Conservation (phyloP, 352 stramenopile species). For the Blastocystis sp. region DNA sequence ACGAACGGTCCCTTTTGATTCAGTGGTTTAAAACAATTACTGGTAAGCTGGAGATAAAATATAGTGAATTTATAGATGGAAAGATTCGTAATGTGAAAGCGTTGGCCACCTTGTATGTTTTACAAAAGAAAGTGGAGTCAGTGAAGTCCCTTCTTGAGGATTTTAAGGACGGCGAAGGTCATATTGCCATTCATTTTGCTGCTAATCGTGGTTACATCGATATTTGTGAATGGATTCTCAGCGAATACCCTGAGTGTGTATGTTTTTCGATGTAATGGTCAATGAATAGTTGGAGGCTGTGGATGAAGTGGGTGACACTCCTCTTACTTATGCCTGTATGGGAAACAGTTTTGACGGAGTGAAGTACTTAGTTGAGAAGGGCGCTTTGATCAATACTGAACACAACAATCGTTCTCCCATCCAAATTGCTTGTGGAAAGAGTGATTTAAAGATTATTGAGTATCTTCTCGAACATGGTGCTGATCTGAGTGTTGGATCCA, state of each 20-base stretch:
- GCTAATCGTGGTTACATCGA: conserved; percentile 56
- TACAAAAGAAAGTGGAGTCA: conserved; percentile 37
- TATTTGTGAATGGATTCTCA: conserved; percentile 55
- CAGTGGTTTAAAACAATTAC: conserved; percentile 62
- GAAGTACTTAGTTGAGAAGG: conserved; percentile 59
- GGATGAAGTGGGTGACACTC: conserved; percentile 64
- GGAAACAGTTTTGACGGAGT: conserved; percentile 25
- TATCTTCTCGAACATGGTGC: conserved; percentile 33
- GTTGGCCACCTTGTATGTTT: conserved; percentile 44
- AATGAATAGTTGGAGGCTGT: conserved; percentile 28
- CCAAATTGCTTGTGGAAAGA: conserved; percentile 63
- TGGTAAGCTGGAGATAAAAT: neutral
- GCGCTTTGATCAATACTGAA: conserved; percentile 23
- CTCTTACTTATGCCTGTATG: conserved; percentile 50
- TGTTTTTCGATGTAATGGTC: neutral
- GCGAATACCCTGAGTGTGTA: conserved; percentile 35
- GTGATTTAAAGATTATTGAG: conserved; percentile 33
- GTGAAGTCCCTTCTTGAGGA: conserved; percentile 32
- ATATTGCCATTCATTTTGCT: conserved; percentile 56
- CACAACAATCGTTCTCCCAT: conserved; percentile 40
- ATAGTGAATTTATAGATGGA: neutral
- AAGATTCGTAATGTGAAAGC: conserved; percentile 61
- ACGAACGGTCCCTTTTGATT: conserved; percentile 12
- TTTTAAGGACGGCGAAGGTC: conserved; percentile 61
- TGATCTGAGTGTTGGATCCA: neutral